Conservation (phyloP, 2,329 filamentous ascomycete genomes). For the Colletotrichum theobromicola region DNA sequence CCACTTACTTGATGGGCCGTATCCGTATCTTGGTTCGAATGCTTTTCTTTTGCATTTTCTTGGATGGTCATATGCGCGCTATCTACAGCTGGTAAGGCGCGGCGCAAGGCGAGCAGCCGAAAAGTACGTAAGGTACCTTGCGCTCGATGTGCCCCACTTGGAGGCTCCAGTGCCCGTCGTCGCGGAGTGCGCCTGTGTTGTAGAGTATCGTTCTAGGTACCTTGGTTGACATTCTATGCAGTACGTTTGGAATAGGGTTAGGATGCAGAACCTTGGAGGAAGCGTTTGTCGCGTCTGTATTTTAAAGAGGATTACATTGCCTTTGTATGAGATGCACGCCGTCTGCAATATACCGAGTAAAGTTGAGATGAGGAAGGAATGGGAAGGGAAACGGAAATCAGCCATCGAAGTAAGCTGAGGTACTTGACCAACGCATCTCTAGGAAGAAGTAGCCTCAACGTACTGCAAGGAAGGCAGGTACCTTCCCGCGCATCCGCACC, state of each 20-base stretch:
- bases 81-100: not conserved
- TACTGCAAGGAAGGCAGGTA: not conserved
- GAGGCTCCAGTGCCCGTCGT: not conserved
- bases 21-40: constrained; percentile 14
- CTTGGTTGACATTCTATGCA: not conserved
- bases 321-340: not conserved
- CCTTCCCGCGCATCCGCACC: not conserved
- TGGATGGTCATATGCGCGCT: not conserved
- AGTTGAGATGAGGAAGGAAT: not conserved
- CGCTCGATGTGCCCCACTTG: not conserved
- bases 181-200: not conserved
- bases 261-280: not conserved
- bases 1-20: not conserved
- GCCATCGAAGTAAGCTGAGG: not conserved
- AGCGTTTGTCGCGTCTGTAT: not conserved
- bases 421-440: not conserved
- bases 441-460: not conserved
- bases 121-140: not conserved
- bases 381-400: not conserved
- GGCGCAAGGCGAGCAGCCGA: not conserved
- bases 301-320: not conserved
- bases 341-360: not conserved
- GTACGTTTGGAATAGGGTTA: not conserved
- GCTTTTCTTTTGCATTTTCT: constrained; percentile 34
- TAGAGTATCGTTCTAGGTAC: too few species aligned